phyloP scores from a whole-genome alignment of 2,329 filamentous ascomycete species.

The Pseudogymnoascus pannorum region DNA sequence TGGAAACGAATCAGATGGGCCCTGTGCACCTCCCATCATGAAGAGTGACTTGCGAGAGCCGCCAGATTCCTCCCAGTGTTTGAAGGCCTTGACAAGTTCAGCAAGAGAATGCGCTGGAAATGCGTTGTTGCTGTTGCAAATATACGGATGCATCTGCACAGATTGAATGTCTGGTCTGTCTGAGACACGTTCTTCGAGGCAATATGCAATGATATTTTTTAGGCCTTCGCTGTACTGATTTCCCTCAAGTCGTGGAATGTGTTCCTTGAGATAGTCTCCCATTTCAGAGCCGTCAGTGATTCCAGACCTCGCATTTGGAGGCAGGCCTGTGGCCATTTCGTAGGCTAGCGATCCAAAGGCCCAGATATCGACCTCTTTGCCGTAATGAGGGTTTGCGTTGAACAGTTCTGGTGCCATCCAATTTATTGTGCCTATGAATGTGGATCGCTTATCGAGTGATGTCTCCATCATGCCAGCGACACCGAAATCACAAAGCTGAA shows the following conservation, averaged over 20 bases:
- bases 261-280: constrained; percentile 50
- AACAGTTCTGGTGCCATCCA: constrained; percentile 84
- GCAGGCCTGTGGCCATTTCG: constrained; percentile 72
- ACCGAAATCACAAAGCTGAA: constrained; percentile 80
- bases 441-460: constrained; percentile 68
- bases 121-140: constrained; percentile 52
- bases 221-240: constrained; percentile 63
- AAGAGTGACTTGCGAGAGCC: constrained; percentile 63
- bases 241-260: constrained; percentile 62
- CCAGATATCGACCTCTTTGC: constrained; percentile 74
- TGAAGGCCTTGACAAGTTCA: constrained; percentile 63
- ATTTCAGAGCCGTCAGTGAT: constrained; percentile 37
- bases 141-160: constrained; percentile 63
- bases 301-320: constrained; percentile 58
- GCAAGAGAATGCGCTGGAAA: constrained; percentile 59
- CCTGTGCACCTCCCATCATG: constrained; percentile 49
- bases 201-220: constrained; percentile 64
- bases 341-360: constrained; percentile 75
- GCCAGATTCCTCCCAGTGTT: constrained; percentile 67
- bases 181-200: constrained; percentile 60
- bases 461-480: constrained; percentile 72
- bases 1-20: constrained; percentile 33
- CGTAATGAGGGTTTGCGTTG: constrained; percentile 56
- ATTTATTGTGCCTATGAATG: constrained; percentile 74
- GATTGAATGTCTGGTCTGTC: constrained; percentile 63